A percentile compares a stretch with the other conserved stretches of the same genome.
phyloP scores from a whole-genome alignment of 305 asterid species.

The Solanum chacoense region DNA sequence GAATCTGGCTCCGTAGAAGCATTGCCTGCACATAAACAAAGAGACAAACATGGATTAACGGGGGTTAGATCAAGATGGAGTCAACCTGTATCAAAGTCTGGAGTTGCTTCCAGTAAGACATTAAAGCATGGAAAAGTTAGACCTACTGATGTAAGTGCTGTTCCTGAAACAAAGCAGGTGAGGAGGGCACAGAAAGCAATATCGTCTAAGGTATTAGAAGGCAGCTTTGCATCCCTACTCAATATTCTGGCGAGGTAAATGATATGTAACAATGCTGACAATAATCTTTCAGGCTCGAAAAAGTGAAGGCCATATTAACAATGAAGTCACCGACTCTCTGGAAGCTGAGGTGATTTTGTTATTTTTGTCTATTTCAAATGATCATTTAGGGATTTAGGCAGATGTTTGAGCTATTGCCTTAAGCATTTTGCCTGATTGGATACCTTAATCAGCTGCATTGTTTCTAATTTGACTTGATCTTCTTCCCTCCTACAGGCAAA shows the following conservation, averaged over 20 bases:
- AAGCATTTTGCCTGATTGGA: neutral
- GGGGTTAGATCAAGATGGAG: slow-evolving; percentile 37
- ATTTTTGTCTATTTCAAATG: neutral
- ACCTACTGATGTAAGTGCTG: slow-evolving; percentile 28
- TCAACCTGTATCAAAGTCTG: slow-evolving; percentile 29
- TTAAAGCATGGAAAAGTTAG: slow-evolving; percentile 47
- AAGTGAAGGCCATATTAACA: slow-evolving; percentile 34
- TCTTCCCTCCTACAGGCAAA: slow-evolving; percentile 33
- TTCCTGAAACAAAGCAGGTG: slow-evolving; percentile 39
- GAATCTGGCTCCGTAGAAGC: slow-evolving; percentile 54
- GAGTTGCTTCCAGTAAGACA: slow-evolving; percentile 32
- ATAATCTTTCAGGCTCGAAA: slow-evolving; percentile 37
- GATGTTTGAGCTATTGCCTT: neutral
- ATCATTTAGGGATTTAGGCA: neutral
- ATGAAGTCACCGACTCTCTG: slow-evolving; percentile 5
- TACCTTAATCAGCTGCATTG: neutral
- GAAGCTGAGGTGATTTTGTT: slow-evolving; percentile 9
- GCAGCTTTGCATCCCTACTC: slow-evolving; percentile 5
- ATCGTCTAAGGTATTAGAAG: slow-evolving; percentile 44
- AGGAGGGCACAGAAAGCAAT: slow-evolving; percentile 43
- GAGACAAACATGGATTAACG: slow-evolving; percentile 40
- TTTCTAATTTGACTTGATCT: slow-evolving; percentile 9
- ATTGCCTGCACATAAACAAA: slow-evolving; percentile 31
- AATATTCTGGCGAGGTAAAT: slow-evolving; percentile 11
- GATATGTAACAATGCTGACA: slow-evolving; percentile 2